These are phyloP conservation scores for Echria macrotheca DNA, from an alignment of 495 filamentous ascomycete genomes.

Conservation along the genomic window DNA sequence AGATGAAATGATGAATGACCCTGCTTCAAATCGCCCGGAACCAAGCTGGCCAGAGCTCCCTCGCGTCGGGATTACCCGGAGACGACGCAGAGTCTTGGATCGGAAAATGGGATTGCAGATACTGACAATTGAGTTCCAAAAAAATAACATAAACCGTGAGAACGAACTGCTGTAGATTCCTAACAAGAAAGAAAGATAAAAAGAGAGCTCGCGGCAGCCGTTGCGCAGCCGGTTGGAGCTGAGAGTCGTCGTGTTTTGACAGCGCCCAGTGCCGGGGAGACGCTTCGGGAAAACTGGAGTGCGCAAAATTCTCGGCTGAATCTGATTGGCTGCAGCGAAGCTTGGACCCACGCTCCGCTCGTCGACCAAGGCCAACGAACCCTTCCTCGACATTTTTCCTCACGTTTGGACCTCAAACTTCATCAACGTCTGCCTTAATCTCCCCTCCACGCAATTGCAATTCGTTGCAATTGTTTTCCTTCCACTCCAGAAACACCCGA, in stretches of 20 bases:
- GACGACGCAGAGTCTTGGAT: neutral
- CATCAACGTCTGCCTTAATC: slow-evolving; percentile 34
- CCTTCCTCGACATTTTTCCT: slow-evolving; percentile 34
- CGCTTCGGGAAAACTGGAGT: slow-evolving; percentile 11
- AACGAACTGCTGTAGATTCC: too few species aligned
- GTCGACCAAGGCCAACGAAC: slow-evolving; percentile 29
- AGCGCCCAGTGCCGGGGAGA: slow-evolving; percentile 13
- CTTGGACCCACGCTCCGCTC: slow-evolving; percentile 11
- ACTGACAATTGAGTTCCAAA: neutral
- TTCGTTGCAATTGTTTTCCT: slow-evolving; percentile 44
- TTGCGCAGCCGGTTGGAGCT: slow-evolving; percentile 12
- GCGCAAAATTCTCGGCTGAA: slow-evolving; percentile 23
- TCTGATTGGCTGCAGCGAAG: slow-evolving; percentile 15
- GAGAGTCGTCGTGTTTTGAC: neutral
- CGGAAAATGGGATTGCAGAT: neutral
- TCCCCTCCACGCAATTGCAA: slow-evolving; percentile 49
- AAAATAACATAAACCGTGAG: too few species aligned
- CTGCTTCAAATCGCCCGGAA: too few species aligned
- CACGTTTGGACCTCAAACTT: slow-evolving; percentile 27
- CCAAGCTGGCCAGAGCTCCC: neutral
- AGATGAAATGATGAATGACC: neutral
- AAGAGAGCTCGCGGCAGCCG: too few species aligned
- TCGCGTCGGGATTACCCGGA: slow-evolving; percentile 3
- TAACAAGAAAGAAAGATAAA: too few species aligned
- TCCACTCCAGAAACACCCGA: slow-evolving; percentile 29